These are phyloP conservation scores for Cryoendolithus antarcticus DNA, from an alignment of 2,329 filamentous ascomycete genomes.

Conservation along the genomic window DNA sequence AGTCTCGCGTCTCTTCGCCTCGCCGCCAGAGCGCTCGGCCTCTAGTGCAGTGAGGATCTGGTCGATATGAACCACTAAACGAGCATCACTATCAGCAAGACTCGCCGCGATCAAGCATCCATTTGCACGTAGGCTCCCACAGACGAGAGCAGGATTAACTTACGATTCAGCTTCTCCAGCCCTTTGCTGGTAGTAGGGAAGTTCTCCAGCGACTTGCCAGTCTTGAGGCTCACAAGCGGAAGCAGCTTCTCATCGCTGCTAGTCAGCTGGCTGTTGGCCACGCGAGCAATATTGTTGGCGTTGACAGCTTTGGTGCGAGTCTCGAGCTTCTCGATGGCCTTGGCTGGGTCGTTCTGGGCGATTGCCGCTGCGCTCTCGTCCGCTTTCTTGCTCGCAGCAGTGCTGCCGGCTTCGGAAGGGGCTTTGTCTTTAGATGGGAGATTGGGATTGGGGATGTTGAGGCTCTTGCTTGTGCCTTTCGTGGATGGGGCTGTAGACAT, in stretches of 20 bases:
- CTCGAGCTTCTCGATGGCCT: slow-evolving; percentile 20
- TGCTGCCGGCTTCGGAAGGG: slow-evolving; percentile 5
- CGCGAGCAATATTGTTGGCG: slow-evolving; percentile 20
- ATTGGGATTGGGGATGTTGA: slow-evolving; percentile 7
- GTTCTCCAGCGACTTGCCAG: slow-evolving; percentile 18
- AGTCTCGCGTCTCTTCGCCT: slow-evolving; percentile 18
- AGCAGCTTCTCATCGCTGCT: slow-evolving; percentile 18
- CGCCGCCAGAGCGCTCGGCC: slow-evolving; percentile 18
- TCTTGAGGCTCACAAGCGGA: slow-evolving; percentile 20
- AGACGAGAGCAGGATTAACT: slow-evolving; percentile 3
- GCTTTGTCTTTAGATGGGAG: slow-evolving; percentile 8
- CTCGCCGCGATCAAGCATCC: neutral
- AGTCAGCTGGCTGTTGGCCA: slow-evolving; percentile 21
- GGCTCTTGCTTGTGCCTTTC: slow-evolving; percentile 3
- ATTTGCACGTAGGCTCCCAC: neutral
- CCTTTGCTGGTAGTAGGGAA: slow-evolving; percentile 20
- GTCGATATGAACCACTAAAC: slow-evolving; percentile 17
- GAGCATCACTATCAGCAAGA: neutral
- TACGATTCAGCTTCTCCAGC: slow-evolving; percentile 18
- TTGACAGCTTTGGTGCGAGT: slow-evolving; percentile 18
- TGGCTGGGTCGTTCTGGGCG: slow-evolving; percentile 13
- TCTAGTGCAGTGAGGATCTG: slow-evolving; percentile 19
- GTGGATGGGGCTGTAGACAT: slow-evolving; percentile 2
- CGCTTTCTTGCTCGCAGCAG: slow-evolving; percentile 1
- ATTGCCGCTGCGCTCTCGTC: slow-evolving; percentile 7